Evolutionary conservation across 352 stramenopile genomes (phyloP), one percentile per base, ranked within the genome.

Genomic region (Phytophthora cactorum): DNA sequence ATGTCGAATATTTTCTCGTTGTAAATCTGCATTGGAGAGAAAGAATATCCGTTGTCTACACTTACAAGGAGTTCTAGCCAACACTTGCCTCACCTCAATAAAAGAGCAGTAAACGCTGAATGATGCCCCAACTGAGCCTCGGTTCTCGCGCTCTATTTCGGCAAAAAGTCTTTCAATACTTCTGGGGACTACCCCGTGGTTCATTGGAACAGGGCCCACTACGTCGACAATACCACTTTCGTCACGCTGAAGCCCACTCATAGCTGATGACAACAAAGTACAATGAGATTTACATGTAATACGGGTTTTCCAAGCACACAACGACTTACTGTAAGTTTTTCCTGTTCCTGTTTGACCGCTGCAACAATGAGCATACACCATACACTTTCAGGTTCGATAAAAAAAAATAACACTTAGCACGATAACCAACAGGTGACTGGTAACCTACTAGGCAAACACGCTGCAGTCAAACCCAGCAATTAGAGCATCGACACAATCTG

Each of bases 1-100:
- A 93, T 79, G 54, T 93, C 83, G 52, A 86, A 93, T 41, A 93
- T 89, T 45, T 83, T 88, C 46, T 93, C 86, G 53, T 92, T 92
- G 75, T 89, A 88, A 32, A 93, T 92, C 86, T 92, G 47, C 17
- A 53, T 22, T 25, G 15, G 0, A 15, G 36, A 25, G 11, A 3
- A 52, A 22, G 11, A 10, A 59, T 39, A 25, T 27, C n/a, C 9
- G n/a, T 29, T 3, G 10, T 36, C 28, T 22, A 11, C 34, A 29
- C 22, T 22, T 36, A 25, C 15, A 45, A 27, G 41, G n/a, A 22
- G 22, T 52, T 43, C 43, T 36, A 59, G 0, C 36, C 36, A 28
- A 39, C 36, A 3, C 4, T 44, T 3, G 4, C 8, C 36, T 8
- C 36, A 90, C 85, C 78, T 90, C 81, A 14, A 90, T 77, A 56